Conservation (phyloP, 805 yeast genomes). For the Blastobotrys chiropterorum region DNA sequence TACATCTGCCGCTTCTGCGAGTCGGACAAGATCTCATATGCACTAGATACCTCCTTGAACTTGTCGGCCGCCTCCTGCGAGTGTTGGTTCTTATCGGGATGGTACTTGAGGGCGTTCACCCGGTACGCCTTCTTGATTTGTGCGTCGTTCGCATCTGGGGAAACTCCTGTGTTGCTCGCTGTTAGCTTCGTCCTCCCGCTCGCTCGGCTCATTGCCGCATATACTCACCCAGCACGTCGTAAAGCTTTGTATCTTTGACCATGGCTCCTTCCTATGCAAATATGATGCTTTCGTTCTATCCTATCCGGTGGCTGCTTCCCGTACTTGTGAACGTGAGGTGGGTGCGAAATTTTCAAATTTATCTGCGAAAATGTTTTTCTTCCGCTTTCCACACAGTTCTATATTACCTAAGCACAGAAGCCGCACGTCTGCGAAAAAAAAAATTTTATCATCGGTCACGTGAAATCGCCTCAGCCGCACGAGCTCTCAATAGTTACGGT, state of each 20-base stretch:
- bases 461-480: too few species aligned
- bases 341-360: background rate
- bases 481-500: too few species aligned
- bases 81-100: constrained; percentile 77
- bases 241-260: constrained; percentile 65
- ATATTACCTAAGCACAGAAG: background rate
- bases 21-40: constrained; percentile 85
- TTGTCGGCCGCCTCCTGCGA: constrained; percentile 83
- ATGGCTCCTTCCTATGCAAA: constrained; percentile 29
- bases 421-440: background rate
- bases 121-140: constrained; percentile 77
- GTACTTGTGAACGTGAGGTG: background rate
- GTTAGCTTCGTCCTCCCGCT: background rate
- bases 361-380: background rate
- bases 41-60: constrained; percentile 85
- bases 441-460: too few species aligned
- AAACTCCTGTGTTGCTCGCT: constrained; percentile 33
- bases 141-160: constrained; percentile 43
- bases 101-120: constrained; percentile 65
- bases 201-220: too few species aligned
- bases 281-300: background rate
- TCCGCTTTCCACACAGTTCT: background rate
- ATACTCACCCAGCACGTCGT: constrained; percentile 52
- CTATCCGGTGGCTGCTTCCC: background rate
- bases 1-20: constrained; percentile 82